Evolutionary conservation across 371 early-diverging fungal species (phyloP), one percentile per base, ranked within the genome.

Genomic region (Mucor velutinosus): DNA sequence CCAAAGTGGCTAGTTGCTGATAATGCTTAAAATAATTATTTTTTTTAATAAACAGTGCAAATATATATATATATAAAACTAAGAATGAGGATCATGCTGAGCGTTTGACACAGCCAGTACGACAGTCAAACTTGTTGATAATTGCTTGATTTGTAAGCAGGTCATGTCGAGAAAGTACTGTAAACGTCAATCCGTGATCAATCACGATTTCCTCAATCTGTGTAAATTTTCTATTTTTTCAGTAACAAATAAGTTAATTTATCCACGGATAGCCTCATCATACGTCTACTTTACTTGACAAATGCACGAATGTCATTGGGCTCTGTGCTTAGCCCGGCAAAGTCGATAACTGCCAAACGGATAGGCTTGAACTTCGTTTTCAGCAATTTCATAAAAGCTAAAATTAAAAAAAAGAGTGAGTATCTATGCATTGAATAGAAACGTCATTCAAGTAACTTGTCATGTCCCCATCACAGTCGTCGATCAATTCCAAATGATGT

Each of bases 391-490:
- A 30, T 6, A 7, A 41, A 41, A 41, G 41, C 4, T 41, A 41
- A 41, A 41, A 41, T 7, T 7, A 30, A 41, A 41, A 41, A 41
- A 41, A 41, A 41, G 8, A 41, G 41, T 41, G 17, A 41, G 41
- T 4, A 10, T 41, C 41, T 14, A 41, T 41, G 41, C 41, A 41
- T 41, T 41, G 41, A 41, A 8, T 41, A 41, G 17, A 41, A 41
- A 41, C 41, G 41, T 41, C 41, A 51, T 51, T 23, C 51, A 51
- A 14, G 51, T 51, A 51, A 51, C 51, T 51, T 51, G 45, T 45
- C 47, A 61, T 61, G 47, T 61, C 62, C 62, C 62, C 45, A 61
- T 61, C 62, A 61, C 62, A 61, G 47, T 49, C 32, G 17, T 61
- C 30, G 62, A 61, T 47, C 62, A 61, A 61, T 61, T 0, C 49